Conservation (phyloP, 2,329 filamentous ascomycete genomes). For the Botrytis deweyae region DNA sequence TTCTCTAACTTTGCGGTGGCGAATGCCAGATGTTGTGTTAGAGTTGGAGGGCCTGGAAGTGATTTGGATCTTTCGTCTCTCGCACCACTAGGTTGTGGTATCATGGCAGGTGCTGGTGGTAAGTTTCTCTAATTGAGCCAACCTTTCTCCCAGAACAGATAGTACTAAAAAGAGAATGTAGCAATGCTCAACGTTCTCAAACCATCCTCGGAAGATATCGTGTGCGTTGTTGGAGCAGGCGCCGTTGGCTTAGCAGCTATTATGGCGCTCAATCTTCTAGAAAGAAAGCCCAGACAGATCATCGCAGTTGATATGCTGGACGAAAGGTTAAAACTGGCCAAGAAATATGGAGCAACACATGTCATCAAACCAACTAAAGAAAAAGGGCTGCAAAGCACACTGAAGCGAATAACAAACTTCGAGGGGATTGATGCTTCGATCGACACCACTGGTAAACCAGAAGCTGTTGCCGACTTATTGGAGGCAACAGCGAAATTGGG, state of each 20-base stretch:
- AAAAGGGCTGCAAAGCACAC: conserved; percentile 21
- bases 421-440: conserved; percentile 28
- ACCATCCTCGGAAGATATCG: conserved; percentile 34
- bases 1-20: conserved; percentile 37
- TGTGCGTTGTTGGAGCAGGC: conserved; percentile 45
- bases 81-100: conserved; percentile 46
- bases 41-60: conserved; percentile 25
- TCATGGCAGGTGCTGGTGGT: conserved; percentile 46
- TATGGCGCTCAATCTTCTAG: conserved; percentile 41
- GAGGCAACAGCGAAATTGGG: conserved; percentile 28
- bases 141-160: too few relatives aligned
- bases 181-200: conserved; percentile 42
- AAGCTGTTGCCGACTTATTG: conserved; percentile 25
- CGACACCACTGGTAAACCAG: conserved; percentile 27
- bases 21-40: conserved; percentile 32
- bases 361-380: conserved; percentile 26
- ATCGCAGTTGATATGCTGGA: conserved; percentile 49
- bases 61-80: conserved; percentile 38
- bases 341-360: conserved; percentile 44
- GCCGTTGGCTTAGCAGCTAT: conserved; percentile 44
- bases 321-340: conserved; percentile 45
- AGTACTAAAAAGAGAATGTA: neutral
- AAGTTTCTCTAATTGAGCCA: neutral
- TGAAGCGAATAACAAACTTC: conserved; percentile 24
- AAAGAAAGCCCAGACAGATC: conserved; percentile 35